A percentile compares a stretch with the other conserved stretches of the same genome.
These are phyloP conservation scores for Coemansia reversa DNA, from an alignment of 192 early-diverging fungal genomes.

Conservation along the genomic window DNA sequence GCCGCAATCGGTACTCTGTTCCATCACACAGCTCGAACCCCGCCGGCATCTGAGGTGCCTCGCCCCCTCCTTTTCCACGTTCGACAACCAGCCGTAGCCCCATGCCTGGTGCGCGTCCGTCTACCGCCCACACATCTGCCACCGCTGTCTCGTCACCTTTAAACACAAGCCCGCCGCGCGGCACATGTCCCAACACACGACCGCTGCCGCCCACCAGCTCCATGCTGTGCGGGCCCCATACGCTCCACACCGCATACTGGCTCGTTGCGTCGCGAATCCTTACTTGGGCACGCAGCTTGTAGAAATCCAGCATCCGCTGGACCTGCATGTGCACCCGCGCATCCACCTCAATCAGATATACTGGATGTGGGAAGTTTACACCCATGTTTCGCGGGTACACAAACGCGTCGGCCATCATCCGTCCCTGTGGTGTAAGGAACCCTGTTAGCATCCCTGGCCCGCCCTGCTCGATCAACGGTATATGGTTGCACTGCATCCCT, in stretches of 20 bases:
- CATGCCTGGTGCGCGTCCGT: conserved; percentile 59
- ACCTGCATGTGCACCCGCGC: conserved; percentile 55
- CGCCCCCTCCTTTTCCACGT: background rate
- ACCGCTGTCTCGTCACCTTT: conserved; percentile 22
- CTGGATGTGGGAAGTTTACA: conserved; percentile 63
- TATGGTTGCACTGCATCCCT: conserved; percentile 88
- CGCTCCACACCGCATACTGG: conserved; percentile 66
- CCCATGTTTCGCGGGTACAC: conserved; percentile 72
- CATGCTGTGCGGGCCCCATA: conserved; percentile 66
- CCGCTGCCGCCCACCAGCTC: conserved; percentile 28
- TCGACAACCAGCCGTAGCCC: conserved; percentile 60
- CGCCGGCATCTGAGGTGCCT: conserved; percentile 46
- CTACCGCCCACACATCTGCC: conserved; percentile 43
- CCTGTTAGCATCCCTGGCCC: conserved; percentile 76
- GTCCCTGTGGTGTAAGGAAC: conserved; percentile 86
- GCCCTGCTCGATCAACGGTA: conserved; percentile 65
- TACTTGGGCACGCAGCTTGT: conserved; percentile 77
- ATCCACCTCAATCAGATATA: conserved; percentile 78
- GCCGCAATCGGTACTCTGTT: conserved; percentile 68
- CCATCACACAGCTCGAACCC: conserved; percentile 56
- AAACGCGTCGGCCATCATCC: conserved; percentile 87
- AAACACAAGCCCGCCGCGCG: conserved; percentile 41
- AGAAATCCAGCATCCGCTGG: conserved; percentile 69
- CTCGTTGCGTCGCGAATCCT: conserved; percentile 64
- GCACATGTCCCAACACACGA: conserved; percentile 28